Base-by-base conservation (phyloP, 1,284 basidiomycete genomes). In the Pascua sp. region DNA sequence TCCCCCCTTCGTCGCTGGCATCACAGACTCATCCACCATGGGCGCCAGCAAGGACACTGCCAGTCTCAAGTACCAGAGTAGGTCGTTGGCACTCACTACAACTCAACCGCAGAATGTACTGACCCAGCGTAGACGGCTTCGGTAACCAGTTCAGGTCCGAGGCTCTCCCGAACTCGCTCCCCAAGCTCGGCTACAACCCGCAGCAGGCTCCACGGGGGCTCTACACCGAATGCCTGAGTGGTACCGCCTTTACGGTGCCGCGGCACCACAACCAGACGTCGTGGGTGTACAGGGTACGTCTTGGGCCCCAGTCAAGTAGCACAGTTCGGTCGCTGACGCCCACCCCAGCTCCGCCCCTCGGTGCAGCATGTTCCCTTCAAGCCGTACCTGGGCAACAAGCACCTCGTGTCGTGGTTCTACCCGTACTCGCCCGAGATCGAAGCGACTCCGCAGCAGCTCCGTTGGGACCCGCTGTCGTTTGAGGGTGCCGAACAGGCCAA, bases 221-320 rank as follows among this genome's bases (percentile, higher is more conserved):
- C 11, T 86, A 86, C 63, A 79, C 81, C 5, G 85, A 86, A 68
- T 78, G 78, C 56, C 83, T 84, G 57, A 56, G 82, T 18, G 85
- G 84, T 10, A 79, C 84, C 0, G 81, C 84, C 1, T 86, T 86
- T 67, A 81, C 82, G 8, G 80, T 82, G 4, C 83, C 84, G 12
- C 76, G 84, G 11, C 75, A 70, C 15, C 78, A 80, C 57, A 82
- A 81, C 66, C 78, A 80, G 67, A 77, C 78, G 41, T 70, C 78
- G 69, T 81, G 70, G 63, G 69, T 71, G 40, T 75, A 72, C 51
- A 42, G 56, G 1, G 41, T 41, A n/a, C 40, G 40, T 12, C 40
- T 13, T 3, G 18, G 12, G 18, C 18, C 2, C 11, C 4, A 18
- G 11, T 24, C 15, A 0, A 11, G 40, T 7, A 32, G 24, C 24